phyloP scores from a whole-genome alignment of 768 basidiomycete genomes.

The Hirschioporus abietinus region DNA sequence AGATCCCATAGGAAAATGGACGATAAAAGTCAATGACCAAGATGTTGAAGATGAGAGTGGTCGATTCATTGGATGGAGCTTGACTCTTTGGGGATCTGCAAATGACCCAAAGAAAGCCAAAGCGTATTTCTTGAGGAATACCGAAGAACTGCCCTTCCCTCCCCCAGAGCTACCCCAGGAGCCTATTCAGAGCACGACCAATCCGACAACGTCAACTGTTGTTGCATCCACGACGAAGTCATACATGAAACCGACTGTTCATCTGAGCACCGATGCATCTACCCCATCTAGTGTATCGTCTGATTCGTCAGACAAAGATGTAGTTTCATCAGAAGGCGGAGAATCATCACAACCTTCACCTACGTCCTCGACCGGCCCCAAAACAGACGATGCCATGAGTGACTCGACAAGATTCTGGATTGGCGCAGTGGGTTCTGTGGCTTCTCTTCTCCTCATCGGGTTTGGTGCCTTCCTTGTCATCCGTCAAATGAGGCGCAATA shows the following conservation, averaged over 20 bases:
- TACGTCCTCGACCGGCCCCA: not conserved
- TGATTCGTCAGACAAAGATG: not conserved
- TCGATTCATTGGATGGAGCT: slow-evolving; percentile 83
- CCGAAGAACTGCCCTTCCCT: slow-evolving; percentile 43
- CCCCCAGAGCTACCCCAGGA: slow-evolving; percentile 17
- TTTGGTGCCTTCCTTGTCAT: not conserved
- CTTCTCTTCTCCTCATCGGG: not conserved
- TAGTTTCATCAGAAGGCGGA: not conserved
- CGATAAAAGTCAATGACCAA: slow-evolving; percentile 79
- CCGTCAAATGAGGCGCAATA: not conserved
- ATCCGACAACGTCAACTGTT: slow-evolving; percentile 25
- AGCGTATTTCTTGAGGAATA: slow-evolving; percentile 53
- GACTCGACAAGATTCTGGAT: not conserved
- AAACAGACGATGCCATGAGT: not conserved
- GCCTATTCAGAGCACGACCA: slow-evolving; percentile 14
- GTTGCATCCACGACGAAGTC: slow-evolving; percentile 47
- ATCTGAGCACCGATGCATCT: not conserved
- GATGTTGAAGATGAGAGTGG: slow-evolving; percentile 45
- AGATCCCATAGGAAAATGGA: slow-evolving; percentile 81
- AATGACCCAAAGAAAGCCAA: slow-evolving; percentile 67
- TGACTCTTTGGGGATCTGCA: slow-evolving; percentile 87
- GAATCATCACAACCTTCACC: not conserved
- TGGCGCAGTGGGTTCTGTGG: not conserved
- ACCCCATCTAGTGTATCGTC: not conserved
- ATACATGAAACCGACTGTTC: slow-evolving; percentile 71